Base-by-base conservation (phyloP, 2,329 filamentous ascomycete genomes). In the Fusarium musae region DNA sequence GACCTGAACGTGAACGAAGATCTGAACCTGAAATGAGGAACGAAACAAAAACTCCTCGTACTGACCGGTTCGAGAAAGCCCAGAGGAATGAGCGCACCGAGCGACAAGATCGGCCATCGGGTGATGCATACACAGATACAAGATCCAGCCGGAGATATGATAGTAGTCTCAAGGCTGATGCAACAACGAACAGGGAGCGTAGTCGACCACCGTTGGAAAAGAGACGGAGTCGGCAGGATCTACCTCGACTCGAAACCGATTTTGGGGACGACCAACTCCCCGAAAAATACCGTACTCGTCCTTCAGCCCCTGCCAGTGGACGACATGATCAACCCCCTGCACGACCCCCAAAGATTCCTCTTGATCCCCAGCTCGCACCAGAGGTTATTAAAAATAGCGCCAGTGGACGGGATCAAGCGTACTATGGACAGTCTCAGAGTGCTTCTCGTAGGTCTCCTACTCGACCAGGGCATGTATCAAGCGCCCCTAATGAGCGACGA, bases 241-340 rank as follows among this genome's bases (percentile, higher is more conserved):
- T 88, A 9, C 85, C 86, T 8, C 82, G 80, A 10, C 79, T 88
- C 19, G 83, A 86, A 36, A 88, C 86, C 5, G 80, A 84, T 3
- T 50, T 84, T 10, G 71, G 75, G 40, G 71, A 79, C 50, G 73
- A 76, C 23, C 75, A 68, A 49, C 50, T 72, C 9, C 70, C 75
- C 42, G 77, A 82, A 43, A 82, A 81, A 59, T 79, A 79, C 52
- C 79, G 83, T 32, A 82, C 79, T 54, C 80, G 78, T 32, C 85
- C 84, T 7, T 79, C 80, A 26, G 78, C 80, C 32, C 73, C 80
- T 2, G 78, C 80, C 32, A 77, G 75, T 70, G 76, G 70, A 34
- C 73, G 79, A 7, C 76, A 80, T 28, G 80, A 82, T 10, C 81
- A 81, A 39, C 76, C 78, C 12, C 72, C 80, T 32, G 57, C 80